These are phyloP conservation scores for Calonectria henricotiae DNA, from an alignment of 2,329 filamentous ascomycete genomes.

Conservation along the genomic window DNA sequence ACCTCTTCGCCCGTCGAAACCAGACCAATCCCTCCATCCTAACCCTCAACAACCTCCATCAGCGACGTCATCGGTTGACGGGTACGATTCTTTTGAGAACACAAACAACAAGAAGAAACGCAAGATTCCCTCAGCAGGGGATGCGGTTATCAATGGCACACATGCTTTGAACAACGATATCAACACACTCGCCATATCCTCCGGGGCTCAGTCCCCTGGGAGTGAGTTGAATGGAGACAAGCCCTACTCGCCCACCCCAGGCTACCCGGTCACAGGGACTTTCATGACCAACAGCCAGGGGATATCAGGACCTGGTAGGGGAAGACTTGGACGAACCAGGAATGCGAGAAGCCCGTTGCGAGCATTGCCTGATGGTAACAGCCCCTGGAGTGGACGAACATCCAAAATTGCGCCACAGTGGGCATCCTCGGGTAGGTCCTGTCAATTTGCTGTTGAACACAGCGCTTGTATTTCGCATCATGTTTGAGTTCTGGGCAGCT, in stretches of 20 bases:
- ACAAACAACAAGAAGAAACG: slow-evolving; percentile 99
- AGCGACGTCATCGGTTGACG: slow-evolving; percentile 82
- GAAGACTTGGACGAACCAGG: slow-evolving; percentile 81
- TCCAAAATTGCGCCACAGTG: slow-evolving; percentile 64
- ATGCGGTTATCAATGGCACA: slow-evolving; percentile 68
- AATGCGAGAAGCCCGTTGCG: slow-evolving; percentile 76
- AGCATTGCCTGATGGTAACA: slow-evolving; percentile 73
- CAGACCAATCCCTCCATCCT: slow-evolving; percentile 63
- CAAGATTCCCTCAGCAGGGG: slow-evolving; percentile 93
- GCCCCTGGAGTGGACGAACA: slow-evolving; percentile 69
- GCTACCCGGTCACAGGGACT: slow-evolving; percentile 63
- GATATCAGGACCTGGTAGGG: slow-evolving; percentile 88
- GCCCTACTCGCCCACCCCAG: slow-evolving; percentile 43
- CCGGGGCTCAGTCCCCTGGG: slow-evolving; percentile 44
- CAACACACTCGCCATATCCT: slow-evolving; percentile 58
- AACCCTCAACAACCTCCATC: slow-evolving; percentile 76
- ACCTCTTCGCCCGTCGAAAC: slow-evolving; percentile 62
- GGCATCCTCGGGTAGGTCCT: slow-evolving; percentile 54
- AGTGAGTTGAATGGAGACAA: slow-evolving; percentile 56
- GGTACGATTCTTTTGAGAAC: slow-evolving; percentile 98
- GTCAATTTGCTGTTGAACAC: slow-evolving; percentile 8
- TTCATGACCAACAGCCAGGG: slow-evolving; percentile 70
- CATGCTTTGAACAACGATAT: slow-evolving; percentile 61
- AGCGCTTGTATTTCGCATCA: neutral
- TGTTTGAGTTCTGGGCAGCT: neutral